Evolutionary conservation across 345 rosid species (phyloP), one percentile per base, ranked within the genome.

Genomic region (Luvunga scandens): DNA sequence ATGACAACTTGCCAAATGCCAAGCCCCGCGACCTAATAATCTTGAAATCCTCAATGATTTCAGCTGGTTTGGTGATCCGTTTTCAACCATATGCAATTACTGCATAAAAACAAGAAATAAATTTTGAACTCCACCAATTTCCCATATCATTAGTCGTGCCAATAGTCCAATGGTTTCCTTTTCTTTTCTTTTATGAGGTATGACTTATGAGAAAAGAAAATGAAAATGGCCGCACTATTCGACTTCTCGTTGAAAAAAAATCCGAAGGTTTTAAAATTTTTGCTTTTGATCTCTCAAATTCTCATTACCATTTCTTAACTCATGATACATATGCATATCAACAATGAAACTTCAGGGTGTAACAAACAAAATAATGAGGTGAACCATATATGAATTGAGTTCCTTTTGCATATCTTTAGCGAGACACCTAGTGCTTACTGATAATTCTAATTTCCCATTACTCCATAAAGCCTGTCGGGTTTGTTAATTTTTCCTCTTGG

Each of bases 31-130:
- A 71, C 64, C 48, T 22, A 55, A 71, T 55, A n/a, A 33, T 21
- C 39, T 19, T 14, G n/a, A 16, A 55, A 4, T 21, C 39, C 19
- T 55, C 31, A 1, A 55, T 21, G 9, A 50, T 63, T n/a, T 21
- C 48, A 30, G 59, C 53, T 45, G 38, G 78, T 75, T 75, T 64
- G 78, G 78, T 64, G 48, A 64, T 75, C 78, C 36, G n/a, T 64
- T 45, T 42, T 72, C 76, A 72, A 73, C 55, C 45, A 12, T 5
- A 39, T 27, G 77, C 70, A 75, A 42, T 42, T 39, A 18, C 28
- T 45, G 16, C 12, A 13, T 10, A 50, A 16, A 55, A 72, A 34
- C 53, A 50, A 50, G 6, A 50, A 50, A 14, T 50, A 2, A 19
- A 50, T 50, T 50, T 50, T 50, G 21, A 4, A 14, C 56, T 48